Conservation (phyloP, 768 basidiomycete species). For the Suillus subluteus region DNA sequence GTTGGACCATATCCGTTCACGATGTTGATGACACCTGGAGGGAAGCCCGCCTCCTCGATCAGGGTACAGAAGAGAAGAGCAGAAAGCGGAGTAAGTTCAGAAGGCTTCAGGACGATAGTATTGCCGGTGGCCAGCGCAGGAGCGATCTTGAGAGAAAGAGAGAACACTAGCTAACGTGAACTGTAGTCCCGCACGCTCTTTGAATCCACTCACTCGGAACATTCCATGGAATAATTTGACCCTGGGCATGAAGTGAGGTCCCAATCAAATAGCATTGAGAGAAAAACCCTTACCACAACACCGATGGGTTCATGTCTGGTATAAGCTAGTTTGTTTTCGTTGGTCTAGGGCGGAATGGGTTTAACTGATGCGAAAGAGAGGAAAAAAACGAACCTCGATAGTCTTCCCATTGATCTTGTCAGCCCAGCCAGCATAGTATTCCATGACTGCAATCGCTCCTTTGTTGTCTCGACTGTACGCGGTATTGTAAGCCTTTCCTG, state of each 20-base stretch:
- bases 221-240: slow-evolving; percentile 72
- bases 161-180: slow-evolving; percentile 42
- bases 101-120: slow-evolving; percentile 78
- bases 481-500: slow-evolving; percentile 15
- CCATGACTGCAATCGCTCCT: slow-evolving; percentile 40
- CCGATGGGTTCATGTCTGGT: slow-evolving; percentile 66
- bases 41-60: slow-evolving; percentile 72
- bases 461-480: slow-evolving; percentile 14
- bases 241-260: slow-evolving; percentile 26
- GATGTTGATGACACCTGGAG: slow-evolving; percentile 78
- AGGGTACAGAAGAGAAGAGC: slow-evolving; percentile 56
- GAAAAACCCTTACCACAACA: slow-evolving; percentile 39
- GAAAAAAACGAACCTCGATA: slow-evolving; percentile 40
- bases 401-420: slow-evolving; percentile 58
- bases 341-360: slow-evolving; percentile 44
- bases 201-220: slow-evolving; percentile 41
- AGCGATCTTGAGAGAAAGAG: slow-evolving; percentile 75
- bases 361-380: not conserved
- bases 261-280: slow-evolving; percentile 22
- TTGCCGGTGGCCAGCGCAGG: slow-evolving; percentile 84
- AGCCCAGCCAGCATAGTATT: slow-evolving; percentile 65
- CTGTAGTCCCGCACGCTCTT: no score
- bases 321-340: slow-evolving; percentile 49
- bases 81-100: slow-evolving; percentile 76
- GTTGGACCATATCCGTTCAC: slow-evolving; percentile 72